Evolutionary conservation across 2,329 filamentous ascomycete species (phyloP), one percentile per base, ranked within the genome.

Genomic region (Exserohilum turcica): DNA sequence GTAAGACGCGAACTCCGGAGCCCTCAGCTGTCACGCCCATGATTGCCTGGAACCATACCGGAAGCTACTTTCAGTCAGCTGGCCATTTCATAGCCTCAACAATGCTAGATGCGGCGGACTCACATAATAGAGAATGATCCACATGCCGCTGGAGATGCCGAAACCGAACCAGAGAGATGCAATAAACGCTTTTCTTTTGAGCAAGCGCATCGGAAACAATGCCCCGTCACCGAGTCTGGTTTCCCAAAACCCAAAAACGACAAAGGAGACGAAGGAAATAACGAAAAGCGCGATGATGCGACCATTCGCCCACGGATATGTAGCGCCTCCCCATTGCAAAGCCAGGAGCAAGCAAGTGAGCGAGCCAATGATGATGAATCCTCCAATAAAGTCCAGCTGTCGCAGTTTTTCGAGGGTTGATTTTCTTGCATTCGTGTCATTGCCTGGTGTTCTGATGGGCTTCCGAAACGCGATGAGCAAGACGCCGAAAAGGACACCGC

Each of bases 151-250:
- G 31, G 31, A 33, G 36, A 38, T 38, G 36, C 36, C 19, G 18
- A 38, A 38, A 18, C 36, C 16, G 36, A 38, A 38, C 36, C 16
- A 38, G 21, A 38, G 36, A 18, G 36, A 38, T 38, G 36, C 36
- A 6, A 38, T 10, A 21, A 38, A 38, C 16, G 36, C 36, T 9
- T 38, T 38, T 18, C 36, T 38, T 18, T 38, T 38, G 16, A 38
- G 36, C 36, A 38, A 38, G 36, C 36, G 36, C 36, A 38, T 38
- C 21, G 36, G 36, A 38, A 38, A 38, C 36, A 38, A 38, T 18
- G 36, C 36, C 21, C 16, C 36, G 21, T 38, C 36, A 38, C 36
- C 16, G 21, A 38, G 36, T 33, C 31, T 33, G 31, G 31, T 33
- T 33, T 33, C 31, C 31, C 12, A 33, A n/a, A 33, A n/a, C 15